A percentile compares a stretch with the other conserved stretches of the same genome.
These are phyloP conservation scores for Guadua angustifolia DNA, from an alignment of 176 grass and related monocot genomes.

Conservation along the genomic window DNA sequence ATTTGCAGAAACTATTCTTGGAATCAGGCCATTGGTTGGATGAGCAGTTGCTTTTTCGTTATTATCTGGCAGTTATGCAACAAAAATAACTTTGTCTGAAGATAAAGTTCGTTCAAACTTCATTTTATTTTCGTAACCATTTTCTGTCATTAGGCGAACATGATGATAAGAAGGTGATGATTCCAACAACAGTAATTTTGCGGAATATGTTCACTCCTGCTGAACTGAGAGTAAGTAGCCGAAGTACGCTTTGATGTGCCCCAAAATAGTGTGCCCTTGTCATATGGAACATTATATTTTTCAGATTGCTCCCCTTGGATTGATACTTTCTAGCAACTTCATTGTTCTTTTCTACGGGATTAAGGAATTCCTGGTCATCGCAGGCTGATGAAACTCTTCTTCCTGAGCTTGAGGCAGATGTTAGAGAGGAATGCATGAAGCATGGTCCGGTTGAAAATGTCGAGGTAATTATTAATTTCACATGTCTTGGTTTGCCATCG, in stretches of 20 bases:
- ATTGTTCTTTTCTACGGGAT: too few relatives aligned
- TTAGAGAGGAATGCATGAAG: constrained; percentile 86
- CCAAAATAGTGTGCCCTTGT: not conserved
- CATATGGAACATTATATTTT: not conserved
- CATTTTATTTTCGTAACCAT: constrained; percentile 18
- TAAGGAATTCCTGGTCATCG: too few relatives aligned
- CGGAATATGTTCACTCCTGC: constrained; percentile 82
- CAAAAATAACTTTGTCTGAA: not conserved
- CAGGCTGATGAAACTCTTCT: constrained; percentile 3
- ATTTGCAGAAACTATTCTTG: constrained; percentile 13
- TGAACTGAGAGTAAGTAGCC: constrained; percentile 81
- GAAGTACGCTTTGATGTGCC: constrained; percentile 27
- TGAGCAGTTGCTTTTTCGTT: constrained; percentile 20
- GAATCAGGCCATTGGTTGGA: constrained; percentile 18
- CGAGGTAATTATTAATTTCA: constrained; percentile 60
- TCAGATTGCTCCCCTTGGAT: too few relatives aligned
- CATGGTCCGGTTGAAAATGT: constrained; percentile 84
- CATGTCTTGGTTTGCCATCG: not conserved
- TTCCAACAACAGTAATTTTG: constrained; percentile 80
- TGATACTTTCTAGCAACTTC: too few relatives aligned
- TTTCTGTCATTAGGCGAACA: constrained; percentile 77
- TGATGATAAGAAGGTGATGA: constrained; percentile 82
- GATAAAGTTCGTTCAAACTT: not conserved
- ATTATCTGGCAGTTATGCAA: not conserved
- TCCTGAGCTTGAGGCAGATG: constrained; percentile 79